A percentile compares a stretch with the other conserved stretches of the same genome.
These are phyloP conservation scores for Cladobotryum mycophilum DNA, from an alignment of 2,329 filamentous ascomycete species.

Conservation along the genomic window DNA sequence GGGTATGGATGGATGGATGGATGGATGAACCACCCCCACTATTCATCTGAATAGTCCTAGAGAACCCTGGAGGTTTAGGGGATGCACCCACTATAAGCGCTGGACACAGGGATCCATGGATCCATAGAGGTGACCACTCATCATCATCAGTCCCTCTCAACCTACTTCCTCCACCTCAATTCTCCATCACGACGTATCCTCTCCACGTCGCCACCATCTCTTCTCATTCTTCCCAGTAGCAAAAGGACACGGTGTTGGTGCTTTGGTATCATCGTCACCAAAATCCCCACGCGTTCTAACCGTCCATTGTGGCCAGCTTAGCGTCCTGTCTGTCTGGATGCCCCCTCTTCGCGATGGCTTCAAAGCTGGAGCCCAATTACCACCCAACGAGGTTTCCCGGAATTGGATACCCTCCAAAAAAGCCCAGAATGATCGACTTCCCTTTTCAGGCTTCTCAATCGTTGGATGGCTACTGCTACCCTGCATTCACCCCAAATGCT, in stretches of 20 bases:
- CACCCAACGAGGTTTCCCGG: slow-evolving; percentile 6
- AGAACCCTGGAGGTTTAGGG: too few relatives aligned
- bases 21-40: too few relatives aligned
- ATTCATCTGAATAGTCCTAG: too few relatives aligned
- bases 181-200: neutral
- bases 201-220: neutral
- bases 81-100: too few relatives aligned
- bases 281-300: neutral
- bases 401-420: too few relatives aligned
- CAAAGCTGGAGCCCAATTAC: slow-evolving; percentile 9
- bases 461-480: neutral
- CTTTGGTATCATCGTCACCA: neutral
- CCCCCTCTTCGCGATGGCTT: neutral
- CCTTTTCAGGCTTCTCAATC: neutral
- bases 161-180: neutral
- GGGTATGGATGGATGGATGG: too few relatives aligned
- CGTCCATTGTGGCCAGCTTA: neutral
- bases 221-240: neutral
- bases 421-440: too few relatives aligned
- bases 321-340: too few relatives aligned
- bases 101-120: too few relatives aligned
- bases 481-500: slow-evolving; percentile 3
- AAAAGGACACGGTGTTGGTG: neutral
- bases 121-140: too few relatives aligned
- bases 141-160: too few relatives aligned